Conservation (phyloP, 768 basidiomycete genomes). For the Cytidiella melzeri region DNA sequence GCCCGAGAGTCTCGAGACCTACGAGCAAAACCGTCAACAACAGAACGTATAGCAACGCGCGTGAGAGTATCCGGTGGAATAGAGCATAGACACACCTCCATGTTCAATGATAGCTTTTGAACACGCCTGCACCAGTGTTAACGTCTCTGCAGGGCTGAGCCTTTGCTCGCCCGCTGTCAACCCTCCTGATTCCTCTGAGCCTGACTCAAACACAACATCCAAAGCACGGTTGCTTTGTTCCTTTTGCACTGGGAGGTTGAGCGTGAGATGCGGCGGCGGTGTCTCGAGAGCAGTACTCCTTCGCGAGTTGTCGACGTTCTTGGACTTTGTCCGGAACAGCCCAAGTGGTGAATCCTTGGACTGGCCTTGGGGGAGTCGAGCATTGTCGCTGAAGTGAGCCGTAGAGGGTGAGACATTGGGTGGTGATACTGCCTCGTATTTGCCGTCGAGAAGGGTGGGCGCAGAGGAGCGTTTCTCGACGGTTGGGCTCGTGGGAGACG, state of each 20-base stretch:
- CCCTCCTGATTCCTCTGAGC: conserved; percentile 46
- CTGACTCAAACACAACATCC: conserved; percentile 55
- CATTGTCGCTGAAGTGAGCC: conserved; percentile 24
- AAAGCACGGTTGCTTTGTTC: conserved; percentile 41
- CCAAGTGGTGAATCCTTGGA: conserved; percentile 39
- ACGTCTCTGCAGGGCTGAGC: conserved; percentile 56
- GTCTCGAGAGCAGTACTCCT: conserved; percentile 27
- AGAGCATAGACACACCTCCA: conserved; percentile 36
- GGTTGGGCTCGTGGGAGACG: conserved; percentile 11
- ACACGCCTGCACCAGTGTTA: conserved; percentile 60
- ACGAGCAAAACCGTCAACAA: no score
- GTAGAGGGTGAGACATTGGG: conserved; percentile 36
- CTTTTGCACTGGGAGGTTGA: conserved; percentile 52
- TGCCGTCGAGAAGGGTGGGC: conserved; percentile 58
- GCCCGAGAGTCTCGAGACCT: conserved; percentile 79
- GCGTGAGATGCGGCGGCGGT: conserved; percentile 51
- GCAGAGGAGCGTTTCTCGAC: conserved; percentile 29
- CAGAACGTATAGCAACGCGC: conserved; percentile 5
- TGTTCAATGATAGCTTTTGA: conserved; percentile 58
- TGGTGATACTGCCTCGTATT: conserved; percentile 67
- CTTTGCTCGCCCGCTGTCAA: conserved; percentile 49
- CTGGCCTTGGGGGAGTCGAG: conserved; percentile 23
- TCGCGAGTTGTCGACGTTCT: conserved; percentile 11
- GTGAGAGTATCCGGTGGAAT: conserved; percentile 2
- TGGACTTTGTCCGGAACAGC: conserved; percentile 45